Base-by-base conservation (phyloP, 805 yeast genomes). In the Nakazawaea holstii region DNA sequence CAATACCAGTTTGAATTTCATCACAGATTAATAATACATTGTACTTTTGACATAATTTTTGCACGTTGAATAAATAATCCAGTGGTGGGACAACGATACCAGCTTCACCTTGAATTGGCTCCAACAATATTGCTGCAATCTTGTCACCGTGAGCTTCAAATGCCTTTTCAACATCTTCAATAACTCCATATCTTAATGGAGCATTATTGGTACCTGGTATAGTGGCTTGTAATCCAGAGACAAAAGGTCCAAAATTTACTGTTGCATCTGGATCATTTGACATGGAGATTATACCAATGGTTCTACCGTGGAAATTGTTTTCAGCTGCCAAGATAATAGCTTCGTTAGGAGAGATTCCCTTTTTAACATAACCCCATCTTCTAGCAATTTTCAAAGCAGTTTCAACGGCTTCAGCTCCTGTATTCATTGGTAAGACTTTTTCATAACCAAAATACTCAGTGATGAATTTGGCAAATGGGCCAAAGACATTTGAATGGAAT, bases 391-490 rank as follows among this genome's bases (percentile, higher is more conserved):
- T 92, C 63, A 92, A 73, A 28, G 87, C 96, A 36, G 97, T 88
- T 72, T 92, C 98, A 37, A 92, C 98, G 8, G 98, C 98, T 71
- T 92, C 98, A 35, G 97, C 97, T 64, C 98, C 98, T 11, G 98
- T 92, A 73, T 92, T 92, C 97, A 91, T 92, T 55, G 98, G 98
- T 63, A 92, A 73, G 9, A 92, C 92, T 85, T 81, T 83, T 60
- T 92, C 98, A 68, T 88, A 92, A 62, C 82, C 77, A 72, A 92
- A 92, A 63, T 71, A 91, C 63, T 90, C 94, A 46, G 97, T 89
- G 51, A 89, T 74, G 61, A 78, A 92, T 65, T 90, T 87, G 55
- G 97, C 94, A 62, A 80, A 92, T 31, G 76, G 74, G 39, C 96
- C 95, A 62, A 90, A 90, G 9, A 82, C 83, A 64, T 91, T 95